A percentile compares a stretch with the other conserved stretches of the same genome.
These are phyloP conservation scores for Arabidopsis suecica DNA, from an alignment of 345 rosid species.

Conservation along the genomic window DNA sequence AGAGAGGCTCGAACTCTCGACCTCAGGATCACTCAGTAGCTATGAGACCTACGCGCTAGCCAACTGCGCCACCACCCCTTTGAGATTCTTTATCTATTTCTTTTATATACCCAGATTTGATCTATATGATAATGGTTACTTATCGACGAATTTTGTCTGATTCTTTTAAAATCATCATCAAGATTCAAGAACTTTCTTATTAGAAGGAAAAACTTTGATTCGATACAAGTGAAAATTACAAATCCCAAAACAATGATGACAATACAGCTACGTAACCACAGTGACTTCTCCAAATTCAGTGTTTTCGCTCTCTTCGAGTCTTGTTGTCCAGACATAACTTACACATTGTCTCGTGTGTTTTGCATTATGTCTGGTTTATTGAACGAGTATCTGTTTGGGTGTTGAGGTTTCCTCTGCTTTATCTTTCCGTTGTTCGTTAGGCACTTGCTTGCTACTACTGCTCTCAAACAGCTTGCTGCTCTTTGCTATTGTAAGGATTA, in stretches of 20 bases:
- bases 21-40: slow-evolving; percentile 89
- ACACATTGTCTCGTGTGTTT: slow-evolving; percentile 11
- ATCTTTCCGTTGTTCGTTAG: slow-evolving; percentile 46
- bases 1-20: slow-evolving; percentile 96
- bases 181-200: background rate
- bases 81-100: no score
- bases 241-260: slow-evolving; percentile 32
- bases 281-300: slow-evolving; percentile 5
- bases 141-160: background rate
- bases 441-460: slow-evolving; percentile 41
- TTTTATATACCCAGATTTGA: background rate
- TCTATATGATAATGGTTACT: background rate
- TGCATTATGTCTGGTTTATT: slow-evolving; percentile 26
- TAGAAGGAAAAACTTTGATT: background rate
- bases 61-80: slow-evolving; percentile 97
- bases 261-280: slow-evolving; percentile 26
- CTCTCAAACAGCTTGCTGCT: slow-evolving; percentile 64
- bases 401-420: slow-evolving; percentile 39
- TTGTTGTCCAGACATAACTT: background rate
- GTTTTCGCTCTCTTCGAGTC: slow-evolving; percentile 19
- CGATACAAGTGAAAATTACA: slow-evolving; percentile 30
- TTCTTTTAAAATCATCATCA: background rate
- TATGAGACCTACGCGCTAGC: slow-evolving; percentile 98
- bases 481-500: slow-evolving; percentile 79
- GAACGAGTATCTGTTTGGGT: slow-evolving; percentile 36